These are phyloP conservation scores for Nyctanthes arbortristis DNA, from an alignment of 257 asterid genomes.

Conservation along the genomic window DNA sequence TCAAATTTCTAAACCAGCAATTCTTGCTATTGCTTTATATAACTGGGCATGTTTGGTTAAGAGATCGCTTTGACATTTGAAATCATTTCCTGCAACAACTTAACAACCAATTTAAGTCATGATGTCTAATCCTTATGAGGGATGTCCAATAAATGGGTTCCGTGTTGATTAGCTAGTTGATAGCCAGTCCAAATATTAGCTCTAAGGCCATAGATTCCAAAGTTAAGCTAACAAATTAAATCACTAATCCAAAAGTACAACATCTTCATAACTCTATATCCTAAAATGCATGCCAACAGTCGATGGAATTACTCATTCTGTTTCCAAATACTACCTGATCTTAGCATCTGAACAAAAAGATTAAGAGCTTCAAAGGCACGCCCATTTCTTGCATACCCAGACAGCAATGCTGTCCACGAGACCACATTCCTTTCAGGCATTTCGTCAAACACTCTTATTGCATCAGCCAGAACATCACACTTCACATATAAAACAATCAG, in stretches of 20 bases:
- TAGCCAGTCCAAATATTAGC: neutral
- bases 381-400: conserved; percentile 66
- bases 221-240: neutral
- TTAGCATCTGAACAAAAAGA: conserved; percentile 71
- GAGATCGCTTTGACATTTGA: neutral
- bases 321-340: conserved; percentile 61
- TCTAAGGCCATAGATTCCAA: neutral
- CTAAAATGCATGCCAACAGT: neutral
- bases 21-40: neutral
- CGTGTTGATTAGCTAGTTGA: neutral
- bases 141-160: neutral
- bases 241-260: neutral
- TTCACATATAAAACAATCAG: conserved; percentile 59
- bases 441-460: conserved; percentile 81
- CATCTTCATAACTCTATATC: neutral
- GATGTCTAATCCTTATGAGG: neutral
- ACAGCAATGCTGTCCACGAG: conserved; percentile 85
- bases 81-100: neutral
- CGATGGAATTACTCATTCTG: neutral
- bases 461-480: conserved; percentile 60
- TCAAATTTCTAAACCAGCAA: neutral
- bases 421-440: conserved; percentile 80
- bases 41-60: neutral
- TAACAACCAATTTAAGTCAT: neutral
- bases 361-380: conserved; percentile 49